Evolutionary conservation across 306 rosid species (phyloP), one percentile per base, ranked within the genome.

Genomic region (Lotus japonicus): DNA sequence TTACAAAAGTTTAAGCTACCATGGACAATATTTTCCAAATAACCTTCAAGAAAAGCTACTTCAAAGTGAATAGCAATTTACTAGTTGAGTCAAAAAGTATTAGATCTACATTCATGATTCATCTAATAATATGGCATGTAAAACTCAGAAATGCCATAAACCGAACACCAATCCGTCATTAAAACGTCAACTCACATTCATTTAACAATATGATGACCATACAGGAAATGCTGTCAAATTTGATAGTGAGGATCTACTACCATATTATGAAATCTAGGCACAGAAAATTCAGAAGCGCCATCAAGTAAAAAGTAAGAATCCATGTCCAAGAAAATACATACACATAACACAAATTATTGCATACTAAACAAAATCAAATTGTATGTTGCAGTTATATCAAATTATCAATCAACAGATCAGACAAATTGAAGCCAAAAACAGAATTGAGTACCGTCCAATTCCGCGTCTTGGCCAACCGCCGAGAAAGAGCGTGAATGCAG

Each of bases 401-500:
- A 41, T 42, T 2, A 38, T 42, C 38, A 31, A 58, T 14, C 8
- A 62, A 55, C 12, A 3, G 10, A 77, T 28, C 66, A 73, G n/a
- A 56, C 15, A 0, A 64, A 31, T 31, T 31, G 36, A 31, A 5
- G 7, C 36, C 7, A 31, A 31, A 31, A 31, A 77, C 9, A 16
- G 10, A 67, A 65, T 18, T 58, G 17, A 60, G 41, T 87, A 90
- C 99, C 96, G 99, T 95, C 99, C 99, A 95, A 87, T 95, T 95
- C 26, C 95, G 89, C 4, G 97, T 90, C 81, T 95, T 95, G 61
- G 85, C 82, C 78, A 95, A 72, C 4, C 99, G 81, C 13, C 97
- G 90, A 1, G 96, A 80, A 58, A 95, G 97, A 3, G 97, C 92
- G 78, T 85, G 96, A 84, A 95, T 87, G 79, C 99, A 95, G 75